Conservation (phyloP, 371 early-diverging fungal species). For the Paramicrosporidium saccamoebae region DNA sequence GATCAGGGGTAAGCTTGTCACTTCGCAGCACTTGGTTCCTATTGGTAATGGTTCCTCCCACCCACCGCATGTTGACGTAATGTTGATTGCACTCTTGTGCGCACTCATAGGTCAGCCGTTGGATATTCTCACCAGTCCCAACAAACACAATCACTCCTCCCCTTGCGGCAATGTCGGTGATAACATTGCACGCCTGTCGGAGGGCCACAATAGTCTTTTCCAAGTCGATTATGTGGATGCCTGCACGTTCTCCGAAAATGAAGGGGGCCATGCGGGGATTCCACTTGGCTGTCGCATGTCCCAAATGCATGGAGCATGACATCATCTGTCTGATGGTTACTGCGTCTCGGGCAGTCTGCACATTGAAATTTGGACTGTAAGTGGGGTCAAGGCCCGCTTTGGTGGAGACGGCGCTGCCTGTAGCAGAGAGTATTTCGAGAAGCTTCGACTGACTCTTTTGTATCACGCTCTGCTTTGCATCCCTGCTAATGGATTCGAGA, state of each 20-base stretch:
- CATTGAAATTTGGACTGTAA: too few species aligned
- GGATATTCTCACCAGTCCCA: constrained; percentile 37
- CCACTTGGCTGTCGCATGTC: constrained; percentile 41
- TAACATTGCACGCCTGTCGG: constrained; percentile 40
- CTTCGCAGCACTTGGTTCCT: constrained; percentile 20
- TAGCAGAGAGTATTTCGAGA: too few species aligned
- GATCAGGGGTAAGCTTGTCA: constrained; percentile 29
- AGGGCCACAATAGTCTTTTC: constrained; percentile 66
- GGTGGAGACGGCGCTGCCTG: too few species aligned
- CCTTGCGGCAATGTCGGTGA: constrained; percentile 25
- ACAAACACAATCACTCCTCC: constrained; percentile 64
- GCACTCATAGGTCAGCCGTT: constrained; percentile 13
- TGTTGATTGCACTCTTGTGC: constrained; percentile 37
- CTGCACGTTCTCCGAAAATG: constrained; percentile 61
- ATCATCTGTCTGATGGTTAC: constrained; percentile 32
- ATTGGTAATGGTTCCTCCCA: constrained; percentile 69
- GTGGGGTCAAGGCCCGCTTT: too few species aligned
- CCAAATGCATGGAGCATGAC: constrained; percentile 63
- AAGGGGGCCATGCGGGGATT: constrained; percentile 46
- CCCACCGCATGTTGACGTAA: constrained; percentile 46
- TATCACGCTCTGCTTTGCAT: too few species aligned
- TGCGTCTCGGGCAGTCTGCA: too few species aligned
- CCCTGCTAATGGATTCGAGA: too few species aligned
- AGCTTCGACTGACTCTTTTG: too few species aligned
- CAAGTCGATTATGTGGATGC: constrained; percentile 71